Evolutionary conservation across 106 monocot species (phyloP).

Genomic region (Ottelia alismoides): DNA sequence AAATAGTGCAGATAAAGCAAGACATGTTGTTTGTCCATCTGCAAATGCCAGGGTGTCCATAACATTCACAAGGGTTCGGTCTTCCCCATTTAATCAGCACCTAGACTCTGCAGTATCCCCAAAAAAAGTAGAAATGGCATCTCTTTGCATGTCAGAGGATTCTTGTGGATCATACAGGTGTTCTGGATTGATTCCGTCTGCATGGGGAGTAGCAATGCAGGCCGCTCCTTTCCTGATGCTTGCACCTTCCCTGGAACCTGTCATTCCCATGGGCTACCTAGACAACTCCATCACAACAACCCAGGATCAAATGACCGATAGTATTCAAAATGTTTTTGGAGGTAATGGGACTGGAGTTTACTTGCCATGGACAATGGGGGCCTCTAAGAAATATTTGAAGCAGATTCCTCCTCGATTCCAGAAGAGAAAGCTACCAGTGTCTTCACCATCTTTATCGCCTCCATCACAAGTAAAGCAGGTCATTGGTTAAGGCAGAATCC

Average conservation of each 20-base stretch:
- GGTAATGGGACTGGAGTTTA: constrained; percentile 82
- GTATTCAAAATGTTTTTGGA: too few species aligned
- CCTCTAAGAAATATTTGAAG: constrained; percentile 60
- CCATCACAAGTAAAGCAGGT: too few species aligned
- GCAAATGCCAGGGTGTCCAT: constrained; percentile 42
- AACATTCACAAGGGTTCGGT: constrained; percentile 54
- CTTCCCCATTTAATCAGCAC: constrained; percentile 36
- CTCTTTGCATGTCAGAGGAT: too few species aligned
- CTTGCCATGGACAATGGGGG: constrained; percentile 63
- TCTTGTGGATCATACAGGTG: too few species aligned
- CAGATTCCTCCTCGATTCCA: constrained; percentile 72
- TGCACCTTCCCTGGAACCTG: too few species aligned
- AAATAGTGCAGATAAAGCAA: constrained; percentile 78
- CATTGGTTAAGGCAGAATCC: too few species aligned
- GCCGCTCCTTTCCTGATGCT: constrained; percentile 29
- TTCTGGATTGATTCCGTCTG: too few species aligned
- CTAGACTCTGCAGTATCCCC: constrained; percentile 43
- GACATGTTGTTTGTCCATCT: constrained; percentile 74
- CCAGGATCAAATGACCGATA: too few species aligned
- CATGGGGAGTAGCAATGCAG: background rate
- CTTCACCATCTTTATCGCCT: too few species aligned
- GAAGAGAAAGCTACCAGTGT: constrained; percentile 45
- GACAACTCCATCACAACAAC: too few species aligned
- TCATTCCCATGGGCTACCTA: too few species aligned
- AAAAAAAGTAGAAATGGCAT: too few species aligned